Evolutionary conservation across 225 moss, liverwort and hornwort species (phyloP).

Genomic region (Bryum argenteum): DNA sequence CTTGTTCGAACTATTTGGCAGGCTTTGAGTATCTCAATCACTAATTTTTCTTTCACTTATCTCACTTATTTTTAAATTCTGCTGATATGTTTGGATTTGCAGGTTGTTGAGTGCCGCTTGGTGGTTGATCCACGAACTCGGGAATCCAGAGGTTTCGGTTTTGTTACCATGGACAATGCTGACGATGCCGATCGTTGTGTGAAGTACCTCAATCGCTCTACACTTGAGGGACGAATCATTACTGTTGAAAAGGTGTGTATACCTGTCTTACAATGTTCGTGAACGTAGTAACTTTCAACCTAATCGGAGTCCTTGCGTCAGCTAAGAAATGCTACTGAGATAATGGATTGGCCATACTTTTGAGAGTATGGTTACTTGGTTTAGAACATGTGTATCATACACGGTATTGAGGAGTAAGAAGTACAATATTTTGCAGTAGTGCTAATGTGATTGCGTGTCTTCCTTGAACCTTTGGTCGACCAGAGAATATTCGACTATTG

Average conservation of each 20-base stretch:
- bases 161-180: conserved; percentile 87
- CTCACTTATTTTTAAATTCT: too few species aligned
- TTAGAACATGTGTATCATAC: conserved; percentile 45
- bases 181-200: conserved; percentile 94
- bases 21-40: not conserved
- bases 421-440: conserved; percentile 45
- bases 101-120: conserved; percentile 94
- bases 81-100: conserved; percentile 21
- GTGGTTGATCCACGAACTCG: conserved; percentile 96
- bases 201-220: conserved; percentile 96
- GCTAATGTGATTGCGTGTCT: conserved; percentile 66
- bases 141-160: conserved; percentile 95
- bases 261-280: conserved; percentile 14
- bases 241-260: conserved; percentile 95
- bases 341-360: conserved; percentile 28
- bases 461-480: conserved; percentile 67
- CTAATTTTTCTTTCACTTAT: too few species aligned
- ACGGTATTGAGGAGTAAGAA: conserved; percentile 44
- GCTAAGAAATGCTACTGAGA: conserved; percentile 39
- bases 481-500: conserved; percentile 67
- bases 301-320: conserved; percentile 29
- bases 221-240: conserved; percentile 94
- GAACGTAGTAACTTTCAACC: conserved; percentile 16
- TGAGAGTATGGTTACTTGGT: conserved; percentile 40
- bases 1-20: not conserved